Percentiles rank a stretch among this genome's conserved stretches.
Conservation (phyloP, 495 filamentous ascomycete species). For the Aspergillus saccharolyticus region DNA sequence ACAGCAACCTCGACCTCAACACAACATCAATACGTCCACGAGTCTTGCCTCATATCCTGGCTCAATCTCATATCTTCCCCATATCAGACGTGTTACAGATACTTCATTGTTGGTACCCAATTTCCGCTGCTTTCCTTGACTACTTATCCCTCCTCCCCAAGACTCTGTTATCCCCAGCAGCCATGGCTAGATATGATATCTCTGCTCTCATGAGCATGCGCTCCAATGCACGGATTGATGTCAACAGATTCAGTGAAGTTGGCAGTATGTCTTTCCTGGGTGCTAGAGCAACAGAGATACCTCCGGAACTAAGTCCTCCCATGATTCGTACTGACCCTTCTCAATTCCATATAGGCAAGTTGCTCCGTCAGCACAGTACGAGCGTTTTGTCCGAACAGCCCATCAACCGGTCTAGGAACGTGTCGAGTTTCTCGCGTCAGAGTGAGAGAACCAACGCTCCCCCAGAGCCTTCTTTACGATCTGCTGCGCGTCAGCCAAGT, state of each 20-base stretch:
- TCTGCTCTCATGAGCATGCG: constrained; percentile 34
- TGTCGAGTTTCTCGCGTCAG: constrained; percentile 12
- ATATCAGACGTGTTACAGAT: background rate
- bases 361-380: constrained; percentile 20
- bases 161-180: background rate
- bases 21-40: background rate
- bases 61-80: background rate
- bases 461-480: constrained; percentile 8
- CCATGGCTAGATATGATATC: constrained; percentile 37
- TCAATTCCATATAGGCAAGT: constrained; percentile 18
- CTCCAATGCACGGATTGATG: constrained; percentile 25
- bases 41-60: background rate
- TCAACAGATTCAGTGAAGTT: constrained; percentile 26
- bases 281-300: background rate
- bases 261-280: constrained; percentile 18
- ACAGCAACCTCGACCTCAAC: background rate
- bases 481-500: constrained; percentile 19
- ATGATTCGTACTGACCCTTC: constrained; percentile 1
- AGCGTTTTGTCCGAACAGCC: constrained; percentile 19
- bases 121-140: background rate
- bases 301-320: background rate
- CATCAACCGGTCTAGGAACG: constrained; percentile 17
- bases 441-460: constrained; percentile 8
- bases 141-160: background rate
- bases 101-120: background rate